Evolutionary conservation across 140 eudicot genomes (phyloP), one percentile per base, ranked within the genome.

Genomic region (Anethum foeniculum): DNA sequence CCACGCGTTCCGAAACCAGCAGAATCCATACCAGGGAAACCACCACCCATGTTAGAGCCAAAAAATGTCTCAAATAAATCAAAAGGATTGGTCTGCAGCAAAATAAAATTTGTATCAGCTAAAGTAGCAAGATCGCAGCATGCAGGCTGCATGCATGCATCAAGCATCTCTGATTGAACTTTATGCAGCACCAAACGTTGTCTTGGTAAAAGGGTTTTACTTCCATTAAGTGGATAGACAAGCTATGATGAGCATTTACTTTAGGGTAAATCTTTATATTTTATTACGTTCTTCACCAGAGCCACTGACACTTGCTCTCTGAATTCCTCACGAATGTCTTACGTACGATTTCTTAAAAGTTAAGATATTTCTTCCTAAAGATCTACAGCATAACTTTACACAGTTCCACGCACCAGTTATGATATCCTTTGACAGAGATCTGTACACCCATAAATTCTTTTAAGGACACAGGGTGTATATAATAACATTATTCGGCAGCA

Each of bases 1-100:
- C 96, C 96, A 8, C 91, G 88, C 4, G 93, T 86, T 80, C 97
- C 90, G 80, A 95, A 95, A 76, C 92, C 99, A 81, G 96, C 21
- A 44, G 89, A 21, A 62, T 93, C 93, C 87, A 85, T 90, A 30
- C 97, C 96, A 75, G 93, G 76, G 83, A 92, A 92, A 56, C 96
- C 96, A 75, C 81, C 75, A 47, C 96, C 94, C 96, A 92, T 92
- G 83, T 86, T 88, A 81, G 93, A 83, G 77, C 99, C 99, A 80
- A 95, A 95, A 82, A 95, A 95, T 28, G 97, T 90, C 85, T 95
- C 99, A 84, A 95, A 95, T 25, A 95, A 92, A 88, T 95, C 99
- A 90, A 95, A 95, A 18, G 99, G 99, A 88, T 95, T 95, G 56
- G 97, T 90, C 90, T 91, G 86, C 76, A 58, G n/a, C 25, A 39